Conservation (phyloP, 2,329 filamentous ascomycete species). For the Bipolaris gigantea region DNA sequence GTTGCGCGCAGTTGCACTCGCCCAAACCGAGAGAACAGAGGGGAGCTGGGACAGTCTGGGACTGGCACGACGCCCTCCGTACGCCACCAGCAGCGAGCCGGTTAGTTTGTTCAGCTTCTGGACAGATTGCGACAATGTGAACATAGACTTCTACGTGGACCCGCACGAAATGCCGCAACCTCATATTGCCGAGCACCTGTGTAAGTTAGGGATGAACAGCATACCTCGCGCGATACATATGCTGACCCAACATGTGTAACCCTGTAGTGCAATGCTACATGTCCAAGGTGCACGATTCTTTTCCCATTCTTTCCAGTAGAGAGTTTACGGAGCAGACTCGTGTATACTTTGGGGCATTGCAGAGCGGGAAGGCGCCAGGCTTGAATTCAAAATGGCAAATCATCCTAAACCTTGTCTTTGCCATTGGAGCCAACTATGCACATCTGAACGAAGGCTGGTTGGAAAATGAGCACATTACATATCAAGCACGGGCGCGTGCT, state of each 20-base stretch:
- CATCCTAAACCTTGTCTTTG: conserved; percentile 48
- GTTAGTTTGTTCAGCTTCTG: conserved; percentile 42
- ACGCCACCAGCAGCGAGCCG: conserved; percentile 24
- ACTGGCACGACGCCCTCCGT: conserved; percentile 10
- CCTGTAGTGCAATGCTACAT: conserved; percentile 40
- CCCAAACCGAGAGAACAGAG: conserved; percentile 24
- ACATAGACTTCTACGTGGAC: conserved; percentile 32
- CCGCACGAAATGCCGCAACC: conserved; percentile 38
- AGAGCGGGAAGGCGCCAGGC: conserved; percentile 20
- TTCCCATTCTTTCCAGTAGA: conserved; percentile 43
- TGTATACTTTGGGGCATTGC: conserved; percentile 34
- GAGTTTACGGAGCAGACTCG: conserved; percentile 41
- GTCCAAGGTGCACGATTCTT: conserved; percentile 43
- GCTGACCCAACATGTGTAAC: background rate
- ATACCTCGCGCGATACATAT: background rate
- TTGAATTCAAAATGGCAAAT: conserved; percentile 42
- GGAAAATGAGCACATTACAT: conserved; percentile 42
- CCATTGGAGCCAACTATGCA: conserved; percentile 47
- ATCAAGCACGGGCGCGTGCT: conserved; percentile 44
- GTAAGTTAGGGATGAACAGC: background rate
- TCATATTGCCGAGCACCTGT: conserved; percentile 36
- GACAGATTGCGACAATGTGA: conserved; percentile 32
- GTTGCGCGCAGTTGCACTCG: conserved; percentile 30
- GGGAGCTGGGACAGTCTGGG: conserved; percentile 8
- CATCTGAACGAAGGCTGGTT: conserved; percentile 34